A percentile compares a stretch with the other conserved stretches of the same genome.
phyloP scores from a whole-genome alignment of 2,329 filamentous ascomycete genomes.

The Fusarium sp. region DNA sequence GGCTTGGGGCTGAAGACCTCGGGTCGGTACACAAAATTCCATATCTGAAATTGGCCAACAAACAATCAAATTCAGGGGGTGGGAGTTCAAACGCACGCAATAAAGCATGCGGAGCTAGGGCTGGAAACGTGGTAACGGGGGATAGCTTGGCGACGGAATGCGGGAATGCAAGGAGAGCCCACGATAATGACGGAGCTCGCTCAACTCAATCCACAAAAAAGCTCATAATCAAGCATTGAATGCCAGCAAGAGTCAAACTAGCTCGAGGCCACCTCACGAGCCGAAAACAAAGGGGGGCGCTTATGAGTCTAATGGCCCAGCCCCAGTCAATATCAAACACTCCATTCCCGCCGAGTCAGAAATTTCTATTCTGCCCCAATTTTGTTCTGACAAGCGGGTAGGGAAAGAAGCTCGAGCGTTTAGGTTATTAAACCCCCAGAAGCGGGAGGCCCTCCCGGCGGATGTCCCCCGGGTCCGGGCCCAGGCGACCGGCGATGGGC shows the following conservation, averaged over 20 bases:
- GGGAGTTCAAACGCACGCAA: conserved; percentile 19
- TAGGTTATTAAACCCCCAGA: conserved; percentile 31
- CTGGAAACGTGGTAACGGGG: conserved; percentile 38
- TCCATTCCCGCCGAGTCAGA: conserved; percentile 35
- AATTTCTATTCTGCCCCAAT: conserved; percentile 29
- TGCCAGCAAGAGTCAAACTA: conserved; percentile 23
- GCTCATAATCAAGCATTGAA: conserved; percentile 20
- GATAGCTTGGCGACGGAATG: conserved; percentile 32
- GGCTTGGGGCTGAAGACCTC: conserved; percentile 31
- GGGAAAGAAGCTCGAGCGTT: conserved; percentile 32
- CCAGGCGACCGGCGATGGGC: conserved; percentile 28
- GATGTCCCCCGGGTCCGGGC: conserved; percentile 32
- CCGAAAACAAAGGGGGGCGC: conserved; percentile 21
- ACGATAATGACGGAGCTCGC: conserved; percentile 30
- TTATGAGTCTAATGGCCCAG: conserved; percentile 16
- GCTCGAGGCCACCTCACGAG: conserved; percentile 27
- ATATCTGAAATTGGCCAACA: conserved; percentile 10
- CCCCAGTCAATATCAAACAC: conserved; percentile 21
- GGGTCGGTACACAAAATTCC: conserved; percentile 29
- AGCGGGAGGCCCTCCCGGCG: conserved; percentile 37
- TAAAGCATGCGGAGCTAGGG: conserved; percentile 24
- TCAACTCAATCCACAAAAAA: conserved; percentile 29
- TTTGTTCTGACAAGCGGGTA: conserved; percentile 35
- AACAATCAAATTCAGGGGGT: conserved; percentile 12
- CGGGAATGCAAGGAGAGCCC: conserved; percentile 37